phyloP scores from a whole-genome alignment of 495 filamentous ascomycete species.

The Aspergillus wentii region DNA sequence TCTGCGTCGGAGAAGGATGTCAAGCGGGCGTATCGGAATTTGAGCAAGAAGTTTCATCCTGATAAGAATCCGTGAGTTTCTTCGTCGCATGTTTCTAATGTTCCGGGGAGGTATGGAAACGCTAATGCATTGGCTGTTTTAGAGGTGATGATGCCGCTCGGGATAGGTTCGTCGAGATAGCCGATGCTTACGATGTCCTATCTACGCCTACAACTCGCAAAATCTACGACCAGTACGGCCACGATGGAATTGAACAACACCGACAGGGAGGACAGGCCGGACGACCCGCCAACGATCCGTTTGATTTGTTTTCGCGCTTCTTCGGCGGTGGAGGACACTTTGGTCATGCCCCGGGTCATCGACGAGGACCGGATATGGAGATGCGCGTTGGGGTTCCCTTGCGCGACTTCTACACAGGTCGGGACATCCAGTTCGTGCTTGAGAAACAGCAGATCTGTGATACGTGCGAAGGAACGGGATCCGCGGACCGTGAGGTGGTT shows the following conservation, averaged over 20 bases:
- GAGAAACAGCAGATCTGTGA: conserved; percentile 96
- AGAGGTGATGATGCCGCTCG: conserved; percentile 75
- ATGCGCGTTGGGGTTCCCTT: conserved; percentile 78
- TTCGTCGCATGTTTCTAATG: neutral
- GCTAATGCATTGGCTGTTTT: neutral
- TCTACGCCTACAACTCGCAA: conserved; percentile 74
- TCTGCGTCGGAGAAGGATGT: conserved; percentile 83
- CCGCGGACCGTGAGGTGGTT: conserved; percentile 74
- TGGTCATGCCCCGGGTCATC: conserved; percentile 64
- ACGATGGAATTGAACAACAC: conserved; percentile 84
- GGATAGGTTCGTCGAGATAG: conserved; percentile 90
- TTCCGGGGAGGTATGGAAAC: neutral
- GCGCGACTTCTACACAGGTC: conserved; percentile 89
- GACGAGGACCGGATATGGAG: conserved; percentile 87
- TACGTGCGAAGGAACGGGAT: conserved; percentile 82
- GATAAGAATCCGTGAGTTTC: conserved; percentile 92
- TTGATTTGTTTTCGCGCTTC: conserved; percentile 96
- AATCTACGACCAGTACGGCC: conserved; percentile 94
- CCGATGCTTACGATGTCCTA: conserved; percentile 94
- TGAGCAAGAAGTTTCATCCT: conserved; percentile 95
- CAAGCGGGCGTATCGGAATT: conserved; percentile 88
- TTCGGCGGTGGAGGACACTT: conserved; percentile 92
- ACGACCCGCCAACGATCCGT: conserved; percentile 71
- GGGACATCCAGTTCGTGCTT: conserved; percentile 76
- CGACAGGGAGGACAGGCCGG: conserved; percentile 61